Evolutionary conservation across 495 filamentous ascomycete genomes (phyloP), one percentile per base, ranked within the genome.

Genomic region (Trichoderma orchidacearum): DNA sequence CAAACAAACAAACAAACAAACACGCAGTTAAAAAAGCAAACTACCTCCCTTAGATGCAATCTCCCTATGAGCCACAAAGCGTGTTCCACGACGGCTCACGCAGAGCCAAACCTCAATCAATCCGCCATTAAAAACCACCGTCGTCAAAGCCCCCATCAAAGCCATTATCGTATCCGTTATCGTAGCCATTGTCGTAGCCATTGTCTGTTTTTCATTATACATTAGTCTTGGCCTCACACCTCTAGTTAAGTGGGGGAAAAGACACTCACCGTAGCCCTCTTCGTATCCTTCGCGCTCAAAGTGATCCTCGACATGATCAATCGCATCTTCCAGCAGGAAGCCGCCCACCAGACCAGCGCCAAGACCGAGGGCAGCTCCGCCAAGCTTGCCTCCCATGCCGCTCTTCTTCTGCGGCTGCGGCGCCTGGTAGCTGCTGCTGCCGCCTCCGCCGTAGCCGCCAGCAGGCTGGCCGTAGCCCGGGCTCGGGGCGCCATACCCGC

Each of bases 261-360:
- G 3, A 13, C 5, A 69, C 67, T 65, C 56, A 68, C 66, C 50
- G 60, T 67, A 75, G 17, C 74, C 75, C 15, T 78, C 64, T 21
- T 68, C 30, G 61, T 81, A 80, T 45, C 71, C 73, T 25, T 78
- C 68, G 54, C 84, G 69, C 59, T 84, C 60, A 52, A 76, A 62
- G 57, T 84, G 48, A 27, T 48, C 41, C 59, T 84, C 60, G 52
- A 76, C 61, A 57, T 84, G 48, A 27, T 48, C 41, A 48, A 89
- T 71, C 9, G 80, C 83, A 63, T 86, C 77, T 3, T 76, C 85
- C 36, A 94, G 63, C 64, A 91, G 51, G 60, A 75, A 70, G 11
- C 87, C 88, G 58, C 87, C 88, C 3, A 91, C 36, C 62, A 94
- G 59, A 55, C 89, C 89, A 56, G 83, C 89, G 50, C 87, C 89